A percentile compares a stretch with the other conserved stretches of the same genome.
These are phyloP conservation scores for Mucor ambiguus DNA, from an alignment of 371 early-diverging fungal species.

Conservation along the genomic window DNA sequence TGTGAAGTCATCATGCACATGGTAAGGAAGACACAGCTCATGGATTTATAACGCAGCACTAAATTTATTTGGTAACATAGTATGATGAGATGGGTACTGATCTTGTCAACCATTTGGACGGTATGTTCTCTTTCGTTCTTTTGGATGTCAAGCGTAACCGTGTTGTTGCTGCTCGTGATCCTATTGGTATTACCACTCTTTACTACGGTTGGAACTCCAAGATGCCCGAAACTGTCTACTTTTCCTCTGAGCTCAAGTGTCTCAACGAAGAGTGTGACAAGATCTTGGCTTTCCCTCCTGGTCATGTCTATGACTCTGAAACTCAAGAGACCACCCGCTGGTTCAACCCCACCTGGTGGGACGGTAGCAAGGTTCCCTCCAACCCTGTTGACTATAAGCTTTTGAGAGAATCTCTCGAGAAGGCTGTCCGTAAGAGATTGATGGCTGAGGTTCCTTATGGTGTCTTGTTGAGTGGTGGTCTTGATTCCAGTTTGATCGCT, in stretches of 20 bases:
- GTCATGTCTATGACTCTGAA: conserved; percentile 84
- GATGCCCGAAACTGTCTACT: conserved; percentile 87
- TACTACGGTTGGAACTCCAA: conserved; percentile 89
- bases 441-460: conserved; percentile 98
- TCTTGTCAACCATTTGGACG: conserved; percentile 83
- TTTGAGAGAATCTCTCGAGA: conserved; percentile 80
- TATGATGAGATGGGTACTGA: conserved; percentile 86
- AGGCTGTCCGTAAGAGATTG: conserved; percentile 90
- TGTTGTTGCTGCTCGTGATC: conserved; percentile 92
- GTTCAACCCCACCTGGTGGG: conserved; percentile 93
- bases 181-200: conserved; percentile 96
- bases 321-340: conserved; percentile 80
- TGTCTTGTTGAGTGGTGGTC: conserved; percentile 92
- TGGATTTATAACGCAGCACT: not conserved
- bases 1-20: conserved; percentile 95
- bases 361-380: conserved; percentile 56
- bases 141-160: conserved; percentile 84
- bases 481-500: conserved; percentile 94
- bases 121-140: conserved; percentile 95
- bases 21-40: conserved; percentile 53
- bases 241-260: conserved; percentile 93
- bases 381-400: conserved; percentile 62
- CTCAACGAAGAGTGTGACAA: conserved; percentile 94
- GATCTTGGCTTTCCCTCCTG: conserved; percentile 95
- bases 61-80: conserved; percentile 38